A percentile compares a stretch with the other conserved stretches of the same genome.
These are phyloP conservation scores for Bipolaris sorokiniana DNA, from an alignment of 2,329 filamentous ascomycete species.

Conservation along the genomic window DNA sequence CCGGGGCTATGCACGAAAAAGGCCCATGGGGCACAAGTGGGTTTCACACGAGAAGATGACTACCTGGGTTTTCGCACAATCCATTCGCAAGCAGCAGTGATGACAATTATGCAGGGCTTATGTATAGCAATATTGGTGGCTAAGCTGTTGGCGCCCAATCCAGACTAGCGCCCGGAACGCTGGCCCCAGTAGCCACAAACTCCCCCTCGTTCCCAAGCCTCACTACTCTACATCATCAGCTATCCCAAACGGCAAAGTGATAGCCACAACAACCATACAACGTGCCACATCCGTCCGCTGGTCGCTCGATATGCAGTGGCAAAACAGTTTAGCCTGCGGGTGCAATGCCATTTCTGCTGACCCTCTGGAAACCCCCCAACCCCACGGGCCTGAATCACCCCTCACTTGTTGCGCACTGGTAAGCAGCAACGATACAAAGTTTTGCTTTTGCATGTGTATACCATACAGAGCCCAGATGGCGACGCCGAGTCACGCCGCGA, in stretches of 20 bases:
- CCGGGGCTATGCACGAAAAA: conserved; percentile 23
- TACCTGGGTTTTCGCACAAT: conserved; percentile 23
- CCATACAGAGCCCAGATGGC: conserved; percentile 1
- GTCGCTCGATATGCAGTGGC: not conserved
- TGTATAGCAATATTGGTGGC: conserved; percentile 49
- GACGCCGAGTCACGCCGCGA: conserved; percentile 4
- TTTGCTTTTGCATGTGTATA: conserved; percentile 12
- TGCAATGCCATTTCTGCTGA: conserved; percentile 9
- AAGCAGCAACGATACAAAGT: conserved; percentile 7
- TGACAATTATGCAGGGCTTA: conserved; percentile 47
- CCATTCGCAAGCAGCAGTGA: conserved; percentile 27
- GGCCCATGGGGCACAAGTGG: conserved; percentile 6
- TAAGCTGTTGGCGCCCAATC: conserved; percentile 28
- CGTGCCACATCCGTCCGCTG: not conserved
- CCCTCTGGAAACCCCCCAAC: not conserved
- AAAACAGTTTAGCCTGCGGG: conserved; percentile 23
- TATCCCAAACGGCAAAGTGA: conserved; percentile 16
- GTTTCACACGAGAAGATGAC: conserved; percentile 30
- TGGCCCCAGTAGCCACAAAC: conserved; percentile 8
- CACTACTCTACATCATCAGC: conserved; percentile 20
- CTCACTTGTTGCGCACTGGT: conserved; percentile 14
- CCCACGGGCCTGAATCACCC: conserved; percentile 2
- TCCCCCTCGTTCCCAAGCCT: conserved; percentile 3
- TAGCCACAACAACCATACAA: conserved; percentile 5
- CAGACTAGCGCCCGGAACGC: conserved; percentile 16